Base-by-base conservation (phyloP, 164 flowering plant genomes). In the Paratinospora sagittata region DNA sequence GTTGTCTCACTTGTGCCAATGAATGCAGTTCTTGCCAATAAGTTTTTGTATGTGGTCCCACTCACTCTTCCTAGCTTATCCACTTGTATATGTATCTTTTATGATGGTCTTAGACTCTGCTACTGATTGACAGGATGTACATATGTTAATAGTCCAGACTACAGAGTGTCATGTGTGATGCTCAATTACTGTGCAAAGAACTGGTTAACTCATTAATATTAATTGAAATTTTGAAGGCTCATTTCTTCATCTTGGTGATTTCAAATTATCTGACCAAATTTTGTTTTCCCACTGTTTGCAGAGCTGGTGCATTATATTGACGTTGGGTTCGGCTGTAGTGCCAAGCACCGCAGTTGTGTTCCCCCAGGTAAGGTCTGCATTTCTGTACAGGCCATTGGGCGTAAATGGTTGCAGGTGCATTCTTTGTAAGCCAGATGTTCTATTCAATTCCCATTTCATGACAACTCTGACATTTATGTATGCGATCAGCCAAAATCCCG, bases 301-400 rank as follows among this genome's bases (percentile, higher is more conserved):
- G n/a, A n/a, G n/a, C n/a, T n/a, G n/a, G n/a, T n/a, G n/a, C n/a
- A n/a, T n/a, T n/a, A n/a, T n/a, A n/a, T n/a, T n/a, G n/a, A n/a
- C n/a, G n/a, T n/a, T n/a, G n/a, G n/a, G n/a, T n/a, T n/a, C n/a
- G n/a, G n/a, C n/a, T n/a, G n/a, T n/a, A n/a, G n/a, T n/a, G n/a
- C n/a, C n/a, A n/a, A n/a, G n/a, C n/a, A n/a, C n/a, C 19, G 16
- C 58, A 52, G 58, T 52, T 19, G 58, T n/a, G n/a, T 21, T 52
- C 58, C n/a, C 58, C 58, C 9, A 10, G 63, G 63, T 60, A 26
- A 60, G 30, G 30, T 23, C 30, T 66, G 68, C 68, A 66, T 17
- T 41, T 41, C 47, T 66, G 68, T 66, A 66, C 68, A 66, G 68
- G 21, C 52, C 27, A 41, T 17, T n/a, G 52, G 30, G 16, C 41